These are phyloP conservation scores for Cystobasidium ongulense DNA, from an alignment of 768 basidiomycete species.

Conservation along the genomic window DNA sequence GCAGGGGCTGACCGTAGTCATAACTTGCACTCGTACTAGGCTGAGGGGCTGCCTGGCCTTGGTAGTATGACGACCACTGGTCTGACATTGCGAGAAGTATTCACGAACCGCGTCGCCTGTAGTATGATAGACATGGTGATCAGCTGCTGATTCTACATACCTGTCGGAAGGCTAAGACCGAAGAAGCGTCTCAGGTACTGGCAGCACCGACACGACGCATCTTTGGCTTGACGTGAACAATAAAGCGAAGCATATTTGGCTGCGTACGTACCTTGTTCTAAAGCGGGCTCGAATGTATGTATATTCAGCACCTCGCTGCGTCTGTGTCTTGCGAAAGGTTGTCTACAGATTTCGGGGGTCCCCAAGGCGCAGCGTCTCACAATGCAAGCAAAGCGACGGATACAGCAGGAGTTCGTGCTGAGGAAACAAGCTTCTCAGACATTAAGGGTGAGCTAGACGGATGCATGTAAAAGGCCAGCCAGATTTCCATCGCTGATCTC, in stretches of 20 bases:
- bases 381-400: not conserved
- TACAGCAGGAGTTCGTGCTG: conserved; percentile 1
- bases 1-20: not conserved
- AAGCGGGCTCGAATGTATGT: not conserved
- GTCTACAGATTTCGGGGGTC: not conserved
- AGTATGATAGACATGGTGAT: not conserved
- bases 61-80: not conserved
- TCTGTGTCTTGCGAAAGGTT: not conserved
- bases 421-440: not conserved
- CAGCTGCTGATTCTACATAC: not conserved
- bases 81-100: not conserved
- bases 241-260: not conserved
- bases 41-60: not conserved
- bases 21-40: not conserved
- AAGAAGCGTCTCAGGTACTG: not conserved
- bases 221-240: not conserved
- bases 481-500: not conserved
- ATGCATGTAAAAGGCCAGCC: not conserved
- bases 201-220: not conserved
- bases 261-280: too few species aligned
- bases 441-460: not conserved
- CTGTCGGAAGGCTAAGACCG: too few species aligned
- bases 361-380: not conserved
- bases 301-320: not conserved
- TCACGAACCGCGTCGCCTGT: not conserved